These are phyloP conservation scores for Brassica balearica DNA, from an alignment of 441 rosid species.

Conservation along the genomic window DNA sequence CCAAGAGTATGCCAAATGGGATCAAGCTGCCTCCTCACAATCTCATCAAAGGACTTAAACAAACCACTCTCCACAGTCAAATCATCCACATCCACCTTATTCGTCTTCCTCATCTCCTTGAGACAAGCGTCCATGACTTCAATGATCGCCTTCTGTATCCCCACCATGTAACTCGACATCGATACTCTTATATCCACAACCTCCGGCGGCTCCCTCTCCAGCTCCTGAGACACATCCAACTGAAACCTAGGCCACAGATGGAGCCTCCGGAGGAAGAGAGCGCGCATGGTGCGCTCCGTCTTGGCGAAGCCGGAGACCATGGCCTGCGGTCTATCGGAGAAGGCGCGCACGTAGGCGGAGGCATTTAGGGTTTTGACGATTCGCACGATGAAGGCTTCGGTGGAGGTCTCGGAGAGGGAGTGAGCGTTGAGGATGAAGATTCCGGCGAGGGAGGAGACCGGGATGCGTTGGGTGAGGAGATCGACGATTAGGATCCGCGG, in stretches of 20 bases:
- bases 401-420: conserved; percentile 78
- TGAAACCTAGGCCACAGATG: conserved; percentile 99
- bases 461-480: conserved; percentile 65
- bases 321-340: conserved; percentile 82
- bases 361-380: conserved; percentile 65
- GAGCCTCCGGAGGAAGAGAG: conserved; percentile 64
- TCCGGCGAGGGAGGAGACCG: conserved; percentile 67
- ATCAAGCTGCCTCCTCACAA: conserved; percentile 91
- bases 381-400: conserved; percentile 89
- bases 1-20: conserved; percentile 98
- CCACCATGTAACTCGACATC: conserved; percentile 85
- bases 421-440: conserved; percentile 69
- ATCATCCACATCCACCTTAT: conserved; percentile 96
- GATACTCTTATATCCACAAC: conserved; percentile 91
- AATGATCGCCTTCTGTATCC: conserved; percentile 88
- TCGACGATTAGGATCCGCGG: conserved; percentile 95
- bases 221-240: conserved; percentile 87
- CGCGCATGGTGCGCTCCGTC: conserved; percentile 88
- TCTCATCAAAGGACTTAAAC: conserved; percentile 99
- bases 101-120: conserved; percentile 96
- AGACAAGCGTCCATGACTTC: conserved; percentile 95
- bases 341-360: conserved; percentile 62
- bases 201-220: conserved; percentile 80
- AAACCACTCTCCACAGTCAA: conserved; percentile 94
- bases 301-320: conserved; percentile 93